Conservation (phyloP, 306 rosid genomes). For the Vachellia pachyceras region DNA sequence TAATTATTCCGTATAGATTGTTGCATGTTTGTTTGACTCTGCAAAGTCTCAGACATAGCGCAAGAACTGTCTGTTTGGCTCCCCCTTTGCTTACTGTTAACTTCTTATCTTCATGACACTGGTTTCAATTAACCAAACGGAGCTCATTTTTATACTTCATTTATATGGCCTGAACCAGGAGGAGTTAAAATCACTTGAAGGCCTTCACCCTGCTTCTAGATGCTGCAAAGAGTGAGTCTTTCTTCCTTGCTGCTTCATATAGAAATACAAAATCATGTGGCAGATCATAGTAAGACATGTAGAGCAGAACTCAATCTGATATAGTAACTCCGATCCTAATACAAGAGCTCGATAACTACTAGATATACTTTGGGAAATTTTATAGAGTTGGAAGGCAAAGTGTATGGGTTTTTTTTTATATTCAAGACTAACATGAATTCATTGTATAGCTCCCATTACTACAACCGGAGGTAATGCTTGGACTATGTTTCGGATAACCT, state of each 20-base stretch:
- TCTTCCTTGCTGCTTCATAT: background rate
- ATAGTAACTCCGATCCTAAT: no score
- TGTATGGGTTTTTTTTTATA: no score
- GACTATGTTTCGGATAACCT: no score
- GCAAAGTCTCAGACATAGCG: background rate
- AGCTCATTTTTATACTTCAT: conserved; percentile 22
- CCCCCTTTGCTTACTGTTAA: background rate
- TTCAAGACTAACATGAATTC: no score
- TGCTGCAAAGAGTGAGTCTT: conserved; percentile 54
- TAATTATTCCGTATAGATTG: no score
- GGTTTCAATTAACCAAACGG: background rate
- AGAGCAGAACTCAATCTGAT: no score
- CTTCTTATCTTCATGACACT: background rate
- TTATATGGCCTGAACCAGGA: conserved; percentile 37
- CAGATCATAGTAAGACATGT: no score
- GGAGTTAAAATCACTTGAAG: conserved; percentile 55
- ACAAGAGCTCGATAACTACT: no score
- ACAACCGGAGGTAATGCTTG: no score
- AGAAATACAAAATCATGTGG: background rate
- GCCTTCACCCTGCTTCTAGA: conserved; percentile 51
- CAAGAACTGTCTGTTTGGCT: background rate
- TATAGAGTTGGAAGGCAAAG: no score
- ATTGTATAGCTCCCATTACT: no score
- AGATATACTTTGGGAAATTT: no score
- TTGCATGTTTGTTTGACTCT: background rate